Conservation (phyloP, 1,284 basidiomycete species). For the Neonothopanus nambi region DNA sequence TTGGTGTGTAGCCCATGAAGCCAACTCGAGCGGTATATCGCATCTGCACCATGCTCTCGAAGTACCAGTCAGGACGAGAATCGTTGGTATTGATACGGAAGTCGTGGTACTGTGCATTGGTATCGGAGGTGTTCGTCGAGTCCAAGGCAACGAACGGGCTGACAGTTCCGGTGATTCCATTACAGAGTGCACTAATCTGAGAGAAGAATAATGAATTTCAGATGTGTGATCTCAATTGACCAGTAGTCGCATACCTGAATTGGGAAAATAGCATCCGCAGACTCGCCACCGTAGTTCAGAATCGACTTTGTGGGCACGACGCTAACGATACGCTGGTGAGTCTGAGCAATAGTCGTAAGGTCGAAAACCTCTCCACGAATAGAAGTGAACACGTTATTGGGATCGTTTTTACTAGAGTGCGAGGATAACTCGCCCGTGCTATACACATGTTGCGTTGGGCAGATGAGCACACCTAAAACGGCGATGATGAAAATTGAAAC, state of each 20-base stretch:
- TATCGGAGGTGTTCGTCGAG: constrained; percentile 79
- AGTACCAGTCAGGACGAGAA: constrained; percentile 97
- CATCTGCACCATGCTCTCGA: constrained; percentile 88
- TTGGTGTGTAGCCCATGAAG: constrained; percentile 86
- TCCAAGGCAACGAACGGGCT: constrained; percentile 85
- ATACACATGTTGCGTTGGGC: constrained; percentile 93
- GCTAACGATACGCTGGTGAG: constrained; percentile 68
- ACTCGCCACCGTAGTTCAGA: constrained; percentile 81
- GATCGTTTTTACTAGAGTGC: constrained; percentile 65
- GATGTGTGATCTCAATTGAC: background rate
- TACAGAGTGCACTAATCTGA: constrained; percentile 91
- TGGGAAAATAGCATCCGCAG: constrained; percentile 84
- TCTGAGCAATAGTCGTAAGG: constrained; percentile 57
- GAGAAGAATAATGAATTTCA: constrained; percentile 1
- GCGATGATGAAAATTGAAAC: constrained; percentile 93
- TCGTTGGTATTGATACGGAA: constrained; percentile 90
- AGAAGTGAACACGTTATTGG: constrained; percentile 77
- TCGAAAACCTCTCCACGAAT: constrained; percentile 96
- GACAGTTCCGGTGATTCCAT: constrained; percentile 79
- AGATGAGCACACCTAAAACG: constrained; percentile 86
- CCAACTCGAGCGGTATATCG: constrained; percentile 87
- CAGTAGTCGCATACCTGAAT: constrained; percentile 67
- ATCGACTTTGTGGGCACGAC: constrained; percentile 79
- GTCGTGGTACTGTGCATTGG: constrained; percentile 90
- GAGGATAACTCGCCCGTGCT: constrained; percentile 73